A percentile compares a stretch with the other conserved stretches of the same genome.
Evolutionary conservation across 768 basidiomycete species (phyloP).

Genomic region (Dioszegia hungarica): DNA sequence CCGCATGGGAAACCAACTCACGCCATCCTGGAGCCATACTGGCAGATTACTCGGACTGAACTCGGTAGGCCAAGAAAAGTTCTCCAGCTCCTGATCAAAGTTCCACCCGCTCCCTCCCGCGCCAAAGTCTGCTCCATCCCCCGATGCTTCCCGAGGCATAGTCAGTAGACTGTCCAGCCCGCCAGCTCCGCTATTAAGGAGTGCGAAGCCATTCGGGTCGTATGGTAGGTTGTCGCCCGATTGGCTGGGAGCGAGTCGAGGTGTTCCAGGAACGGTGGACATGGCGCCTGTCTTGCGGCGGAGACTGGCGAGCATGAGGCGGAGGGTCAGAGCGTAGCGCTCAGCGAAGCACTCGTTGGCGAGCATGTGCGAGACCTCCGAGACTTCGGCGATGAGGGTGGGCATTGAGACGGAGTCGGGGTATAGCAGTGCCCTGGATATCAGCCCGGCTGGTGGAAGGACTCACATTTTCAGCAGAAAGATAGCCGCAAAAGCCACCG

Average conservation of each 20-base stretch:
- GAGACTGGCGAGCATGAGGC: conserved; percentile 88
- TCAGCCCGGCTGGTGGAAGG: background rate
- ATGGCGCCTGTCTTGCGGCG: conserved; percentile 75
- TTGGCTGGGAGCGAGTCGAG: conserved; percentile 8
- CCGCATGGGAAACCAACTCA: conserved; percentile 48
- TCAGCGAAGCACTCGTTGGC: conserved; percentile 85
- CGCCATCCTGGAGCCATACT: conserved; percentile 88
- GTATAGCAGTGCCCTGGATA: conserved; percentile 67
- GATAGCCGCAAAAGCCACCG: conserved; percentile 81
- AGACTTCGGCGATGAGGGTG: conserved; percentile 74
- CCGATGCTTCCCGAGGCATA: conserved; percentile 6
- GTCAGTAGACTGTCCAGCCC: conserved; percentile 38
- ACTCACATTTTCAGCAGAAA: conserved; percentile 78
- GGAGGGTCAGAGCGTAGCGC: conserved; percentile 82
- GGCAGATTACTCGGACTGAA: conserved; percentile 79
- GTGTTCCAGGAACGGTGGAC: conserved; percentile 43
- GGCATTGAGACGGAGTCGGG: conserved; percentile 74
- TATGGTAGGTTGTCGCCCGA: background rate
- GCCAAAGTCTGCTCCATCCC: conserved; percentile 9
- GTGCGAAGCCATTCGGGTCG: background rate
- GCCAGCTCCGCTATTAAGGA: conserved; percentile 19
- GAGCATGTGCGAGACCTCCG: conserved; percentile 81
- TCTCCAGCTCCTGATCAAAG: conserved; percentile 74
- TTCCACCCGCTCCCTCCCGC: conserved; percentile 13
- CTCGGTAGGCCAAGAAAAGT: conserved; percentile 60